A percentile compares a stretch with the other conserved stretches of the same genome.
Evolutionary conservation across 345 rosid species (phyloP).

Genomic region (Eucalyptus melliodora): DNA sequence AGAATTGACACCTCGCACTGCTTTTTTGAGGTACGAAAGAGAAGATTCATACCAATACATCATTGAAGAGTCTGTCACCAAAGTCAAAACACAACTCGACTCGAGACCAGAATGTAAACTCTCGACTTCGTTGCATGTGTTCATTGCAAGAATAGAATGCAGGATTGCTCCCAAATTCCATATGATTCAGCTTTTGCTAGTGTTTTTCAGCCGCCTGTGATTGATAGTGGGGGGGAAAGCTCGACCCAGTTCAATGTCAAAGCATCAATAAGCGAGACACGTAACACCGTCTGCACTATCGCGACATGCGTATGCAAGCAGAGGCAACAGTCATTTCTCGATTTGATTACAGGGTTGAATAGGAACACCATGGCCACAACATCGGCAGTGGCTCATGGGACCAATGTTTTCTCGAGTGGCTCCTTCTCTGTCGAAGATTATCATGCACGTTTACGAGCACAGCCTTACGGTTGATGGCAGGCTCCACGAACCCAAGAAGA

Average conservation of each 20-base stretch:
- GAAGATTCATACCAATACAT: neutral
- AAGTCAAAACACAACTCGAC: neutral
- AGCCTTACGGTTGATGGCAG: neutral
- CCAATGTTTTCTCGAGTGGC: neutral
- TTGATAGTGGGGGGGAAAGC: neutral
- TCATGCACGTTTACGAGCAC: neutral
- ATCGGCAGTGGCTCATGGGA: neutral
- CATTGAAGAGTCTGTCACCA: neutral
- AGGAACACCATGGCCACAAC: neutral
- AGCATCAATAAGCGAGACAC: neutral
- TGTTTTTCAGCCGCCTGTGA: neutral
- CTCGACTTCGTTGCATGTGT: neutral
- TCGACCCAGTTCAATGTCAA: neutral
- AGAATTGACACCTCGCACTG: neutral
- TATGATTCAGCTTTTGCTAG: neutral
- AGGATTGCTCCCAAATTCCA: neutral
- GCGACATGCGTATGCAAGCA: neutral
- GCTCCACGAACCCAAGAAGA: neutral
- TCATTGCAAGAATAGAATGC: neutral
- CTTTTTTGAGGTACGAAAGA: neutral
- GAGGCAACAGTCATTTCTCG: neutral
- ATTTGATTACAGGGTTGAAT: neutral
- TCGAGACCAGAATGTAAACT: neutral
- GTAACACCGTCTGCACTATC: rapidly evolving
- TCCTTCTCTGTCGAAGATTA: neutral